Evolutionary conservation across 140 eudicot species (phyloP), one percentile per base, ranked within the genome.

Genomic region (Flaveria floridana): DNA sequence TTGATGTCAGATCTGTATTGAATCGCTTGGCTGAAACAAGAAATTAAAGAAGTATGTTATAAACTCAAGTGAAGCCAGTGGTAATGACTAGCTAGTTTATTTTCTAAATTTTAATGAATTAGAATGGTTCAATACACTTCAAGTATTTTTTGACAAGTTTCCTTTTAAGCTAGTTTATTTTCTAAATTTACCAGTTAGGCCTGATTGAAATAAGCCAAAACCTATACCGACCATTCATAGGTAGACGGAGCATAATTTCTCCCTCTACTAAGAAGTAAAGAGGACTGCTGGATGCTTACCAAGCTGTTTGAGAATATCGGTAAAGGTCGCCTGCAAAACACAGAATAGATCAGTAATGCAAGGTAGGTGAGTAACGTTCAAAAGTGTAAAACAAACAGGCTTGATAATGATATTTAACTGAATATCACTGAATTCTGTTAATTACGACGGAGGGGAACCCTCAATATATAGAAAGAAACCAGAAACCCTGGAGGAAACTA

Each of bases 261-360:
- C 30, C 65, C 3, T 52, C 26, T 3, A 30, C 42, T 13, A 62
- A 25, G 20, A 6, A 65, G 41, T 34, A 3, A 55, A 13, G 12
- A 67, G 58, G 13, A 59, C 73, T 30, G 4, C 23, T 47, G 85
- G 63, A 19, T n/a, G 46, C 92, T 11, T 85, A 94, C 99, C 92
- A 63, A 94, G 99, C 58, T 71, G 85, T 83, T 88, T 91, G 82
- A 94, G 87, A 84, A 94, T 94, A 82, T 94, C 99, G 0, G 96
- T 94, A 68, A 94, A 94, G 26, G 99, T 94, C 26, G 99, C 99
- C 99, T 94, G 90, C 81, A 88, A 30, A 30, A 62, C 58, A 59
- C 9, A 59, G 18, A 26, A 7, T 2, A 13, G 51, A 55, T 72
- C 57, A 67, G 21, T 64, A 21, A 19, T 70, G 66, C 51, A 56